Evolutionary conservation across 371 early-diverging fungal species (phyloP).

Genomic region (Zopfochytrium polystomum): DNA sequence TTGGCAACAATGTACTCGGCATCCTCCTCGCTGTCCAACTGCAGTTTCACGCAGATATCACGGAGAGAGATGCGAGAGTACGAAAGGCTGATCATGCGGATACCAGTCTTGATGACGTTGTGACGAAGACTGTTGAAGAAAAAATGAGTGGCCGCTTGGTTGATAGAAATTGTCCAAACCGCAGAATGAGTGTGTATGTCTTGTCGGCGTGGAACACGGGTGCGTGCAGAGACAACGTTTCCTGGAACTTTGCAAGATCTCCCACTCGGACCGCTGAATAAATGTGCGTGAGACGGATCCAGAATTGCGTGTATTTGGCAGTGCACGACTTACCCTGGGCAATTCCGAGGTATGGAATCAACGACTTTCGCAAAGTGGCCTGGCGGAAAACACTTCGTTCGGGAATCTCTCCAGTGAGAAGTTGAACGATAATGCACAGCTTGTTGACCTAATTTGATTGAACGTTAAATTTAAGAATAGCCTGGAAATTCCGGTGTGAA

Average conservation of each 20-base stretch:
- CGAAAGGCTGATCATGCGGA: constrained; percentile 90
- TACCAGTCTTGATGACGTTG: constrained; percentile 97
- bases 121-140: constrained; percentile 72
- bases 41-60: constrained; percentile 93
- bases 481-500: too few relatives aligned
- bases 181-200: constrained; percentile 83
- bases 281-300: background rate
- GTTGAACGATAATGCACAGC: constrained; percentile 89
- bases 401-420: constrained; percentile 96
- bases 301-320: too few relatives aligned
- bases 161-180: constrained; percentile 38
- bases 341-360: constrained; percentile 88
- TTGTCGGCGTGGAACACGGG: constrained; percentile 81
- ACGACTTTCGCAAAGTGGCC: constrained; percentile 74
- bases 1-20: constrained; percentile 98
- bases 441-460: constrained; percentile 67
- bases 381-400: constrained; percentile 89
- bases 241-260: constrained; percentile 89
- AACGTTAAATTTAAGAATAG: background rate
- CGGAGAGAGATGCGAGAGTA: constrained; percentile 94
- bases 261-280: constrained; percentile 85
- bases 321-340: constrained; percentile 67
- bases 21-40: constrained; percentile 94
- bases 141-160: constrained; percentile 1
- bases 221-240: constrained; percentile 71